phyloP scores from a whole-genome alignment of 306 rosid species.

The Vigna reflexopilosa region DNA sequence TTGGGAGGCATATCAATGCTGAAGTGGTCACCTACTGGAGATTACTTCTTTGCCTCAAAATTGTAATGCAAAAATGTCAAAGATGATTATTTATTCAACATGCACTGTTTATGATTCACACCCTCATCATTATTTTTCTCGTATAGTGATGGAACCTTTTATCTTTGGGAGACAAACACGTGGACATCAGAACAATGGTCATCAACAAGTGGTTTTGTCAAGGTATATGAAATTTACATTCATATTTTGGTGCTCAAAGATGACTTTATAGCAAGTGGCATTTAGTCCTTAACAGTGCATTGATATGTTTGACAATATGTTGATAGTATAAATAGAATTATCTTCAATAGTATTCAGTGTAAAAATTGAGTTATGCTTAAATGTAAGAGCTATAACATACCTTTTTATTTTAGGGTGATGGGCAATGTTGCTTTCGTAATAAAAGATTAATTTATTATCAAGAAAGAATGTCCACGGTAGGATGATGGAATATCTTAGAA shows the following conservation, averaged over 20 bases:
- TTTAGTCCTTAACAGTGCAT: neutral
- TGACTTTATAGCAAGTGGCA: constrained; percentile 13
- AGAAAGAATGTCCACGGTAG: neutral
- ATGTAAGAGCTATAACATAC: neutral
- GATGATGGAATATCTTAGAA: constrained; percentile 5
- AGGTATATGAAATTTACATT: constrained; percentile 59
- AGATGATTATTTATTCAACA: constrained; percentile 26
- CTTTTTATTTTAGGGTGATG: neutral
- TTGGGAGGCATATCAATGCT: constrained; percentile 86
- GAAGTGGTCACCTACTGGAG: constrained; percentile 98
- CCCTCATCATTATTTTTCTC: constrained; percentile 37
- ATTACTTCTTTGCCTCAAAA: constrained; percentile 93
- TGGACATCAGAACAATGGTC: constrained; percentile 99
- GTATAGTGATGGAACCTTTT: constrained; percentile 90
- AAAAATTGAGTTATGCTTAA: neutral
- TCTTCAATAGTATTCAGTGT: constrained; percentile 12
- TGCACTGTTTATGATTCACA: constrained; percentile 29
- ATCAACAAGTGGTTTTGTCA: constrained; percentile 84
- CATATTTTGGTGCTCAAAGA: constrained; percentile 22
- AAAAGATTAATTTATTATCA: neutral
- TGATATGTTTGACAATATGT: constrained; percentile 13
- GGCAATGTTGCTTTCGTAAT: neutral
- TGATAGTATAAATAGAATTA: constrained; percentile 2
- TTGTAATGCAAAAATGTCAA: constrained; percentile 57
- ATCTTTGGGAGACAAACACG: constrained; percentile 97